A percentile compares a stretch with the other conserved stretches of the same genome.
Evolutionary conservation across 352 stramenopile genomes (phyloP).

Genomic region (Phytopythium delawarense): DNA sequence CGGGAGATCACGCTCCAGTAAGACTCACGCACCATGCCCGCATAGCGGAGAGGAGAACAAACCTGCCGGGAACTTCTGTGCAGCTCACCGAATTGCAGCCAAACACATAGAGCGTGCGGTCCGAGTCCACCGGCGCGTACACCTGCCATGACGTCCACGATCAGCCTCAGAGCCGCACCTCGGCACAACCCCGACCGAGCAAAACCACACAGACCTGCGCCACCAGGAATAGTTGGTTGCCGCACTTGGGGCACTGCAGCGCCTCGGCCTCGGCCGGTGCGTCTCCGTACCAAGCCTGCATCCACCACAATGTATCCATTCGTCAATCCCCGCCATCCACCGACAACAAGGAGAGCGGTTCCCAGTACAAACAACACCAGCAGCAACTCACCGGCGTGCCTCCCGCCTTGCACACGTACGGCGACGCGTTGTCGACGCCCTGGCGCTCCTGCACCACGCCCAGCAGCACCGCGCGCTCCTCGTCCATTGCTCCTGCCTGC

Average conservation of each 20-base stretch:
- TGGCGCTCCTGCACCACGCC: slow-evolving; percentile 66
- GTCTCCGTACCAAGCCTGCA: slow-evolving; percentile 52
- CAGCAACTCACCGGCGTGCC: slow-evolving; percentile 52
- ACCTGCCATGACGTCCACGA: slow-evolving; percentile 28
- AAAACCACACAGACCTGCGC: slow-evolving; percentile 27
- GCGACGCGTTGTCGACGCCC: slow-evolving; percentile 54
- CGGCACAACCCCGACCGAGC: not conserved
- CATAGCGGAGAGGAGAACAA: not conserved
- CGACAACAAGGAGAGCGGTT: not conserved
- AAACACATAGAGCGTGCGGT: slow-evolving; percentile 81
- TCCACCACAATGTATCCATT: not conserved
- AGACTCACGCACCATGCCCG: not conserved
- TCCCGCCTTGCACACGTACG: slow-evolving; percentile 74
- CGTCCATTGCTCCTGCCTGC: slow-evolving; percentile 38
- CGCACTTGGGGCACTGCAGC: slow-evolving; percentile 59
- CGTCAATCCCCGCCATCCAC: not conserved
- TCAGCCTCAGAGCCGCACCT: no score
- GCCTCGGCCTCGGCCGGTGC: slow-evolving; percentile 29
- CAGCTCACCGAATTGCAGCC: slow-evolving; percentile 81
- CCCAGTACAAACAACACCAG: slow-evolving; percentile 3
- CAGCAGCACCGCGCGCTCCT: slow-evolving; percentile 59
- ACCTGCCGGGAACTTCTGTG: slow-evolving; percentile 49
- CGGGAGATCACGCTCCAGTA: not conserved
- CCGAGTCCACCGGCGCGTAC: slow-evolving; percentile 67
- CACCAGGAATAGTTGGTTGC: slow-evolving; percentile 57